Percentiles rank a stretch among this genome's conserved stretches.
Conservation (phyloP, 306 rosid species). For the Glycine tomentella region DNA sequence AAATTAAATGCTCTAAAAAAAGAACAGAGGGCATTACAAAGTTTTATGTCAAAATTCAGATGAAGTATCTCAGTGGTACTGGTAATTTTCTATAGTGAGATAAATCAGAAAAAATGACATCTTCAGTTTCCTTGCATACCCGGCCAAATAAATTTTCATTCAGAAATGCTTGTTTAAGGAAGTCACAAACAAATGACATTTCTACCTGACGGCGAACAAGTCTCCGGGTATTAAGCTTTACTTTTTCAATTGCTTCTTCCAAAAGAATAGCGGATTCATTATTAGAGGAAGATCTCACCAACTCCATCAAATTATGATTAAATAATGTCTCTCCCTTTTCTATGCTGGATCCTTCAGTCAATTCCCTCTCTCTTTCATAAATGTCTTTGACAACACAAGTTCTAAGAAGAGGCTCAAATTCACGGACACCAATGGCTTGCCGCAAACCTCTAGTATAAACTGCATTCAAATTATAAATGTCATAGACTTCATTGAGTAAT, state of each 20-base stretch:
- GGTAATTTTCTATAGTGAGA: slow-evolving; percentile 8
- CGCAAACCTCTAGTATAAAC: slow-evolving; percentile 83
- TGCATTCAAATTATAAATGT: slow-evolving; percentile 66
- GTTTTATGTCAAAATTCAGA: slow-evolving; percentile 7
- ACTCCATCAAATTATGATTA: slow-evolving; percentile 56
- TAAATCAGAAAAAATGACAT: slow-evolving; percentile 37
- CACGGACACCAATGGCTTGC: slow-evolving; percentile 93
- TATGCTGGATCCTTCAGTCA: slow-evolving; percentile 41
- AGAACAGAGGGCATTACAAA: slow-evolving; percentile 2
- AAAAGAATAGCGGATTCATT: slow-evolving; percentile 51
- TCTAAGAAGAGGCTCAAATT: slow-evolving; percentile 70
- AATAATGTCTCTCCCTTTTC: slow-evolving; percentile 53
- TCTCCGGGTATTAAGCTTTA: slow-evolving; percentile 82
- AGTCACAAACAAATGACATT: slow-evolving; percentile 4
- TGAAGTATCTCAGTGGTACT: not conserved
- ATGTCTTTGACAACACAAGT: slow-evolving; percentile 43
- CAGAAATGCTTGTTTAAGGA: not conserved
- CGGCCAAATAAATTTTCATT: slow-evolving; percentile 24
- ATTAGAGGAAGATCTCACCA: slow-evolving; percentile 54
- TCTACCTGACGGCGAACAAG: slow-evolving; percentile 89
- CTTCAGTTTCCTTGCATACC: slow-evolving; percentile 31
- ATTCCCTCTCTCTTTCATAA: slow-evolving; percentile 36
- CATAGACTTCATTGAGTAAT: slow-evolving; percentile 81
- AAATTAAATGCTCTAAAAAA: slow-evolving; percentile 4
- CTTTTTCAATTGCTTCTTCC: slow-evolving; percentile 80